A percentile compares a stretch with the other conserved stretches of the same genome.
Conservation (phyloP, 495 filamentous ascomycete species). For the Penicillium roqueforti region DNA sequence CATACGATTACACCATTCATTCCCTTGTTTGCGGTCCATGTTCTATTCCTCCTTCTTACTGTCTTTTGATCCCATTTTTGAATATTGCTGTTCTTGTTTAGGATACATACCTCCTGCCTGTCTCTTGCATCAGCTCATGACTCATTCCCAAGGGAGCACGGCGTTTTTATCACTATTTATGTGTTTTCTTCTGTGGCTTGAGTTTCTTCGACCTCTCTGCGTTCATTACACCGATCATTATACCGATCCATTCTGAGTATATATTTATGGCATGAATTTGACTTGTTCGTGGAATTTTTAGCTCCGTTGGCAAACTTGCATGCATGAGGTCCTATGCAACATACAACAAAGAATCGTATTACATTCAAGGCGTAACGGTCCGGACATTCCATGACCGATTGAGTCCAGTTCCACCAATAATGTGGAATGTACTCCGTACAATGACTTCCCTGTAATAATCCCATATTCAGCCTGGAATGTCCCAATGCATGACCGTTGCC, state of each 20-base stretch:
- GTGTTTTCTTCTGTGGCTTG: background rate
- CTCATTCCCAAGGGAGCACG: slow-evolving; percentile 16
- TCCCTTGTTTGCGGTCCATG: background rate
- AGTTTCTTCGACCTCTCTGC: background rate
- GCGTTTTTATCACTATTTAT: slow-evolving; percentile 15
- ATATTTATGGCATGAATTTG: background rate
- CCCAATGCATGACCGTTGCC: slow-evolving; percentile 17
- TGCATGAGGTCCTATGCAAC: background rate
- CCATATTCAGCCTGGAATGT: background rate
- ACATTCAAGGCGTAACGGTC: background rate
- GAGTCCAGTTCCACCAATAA: background rate
- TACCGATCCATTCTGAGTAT: background rate
- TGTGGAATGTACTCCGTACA: background rate
- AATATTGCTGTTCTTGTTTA: background rate
- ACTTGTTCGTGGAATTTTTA: background rate
- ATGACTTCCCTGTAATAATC: background rate
- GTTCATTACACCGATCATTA: background rate
- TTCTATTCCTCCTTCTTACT: background rate
- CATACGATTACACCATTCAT: slow-evolving; percentile 1
- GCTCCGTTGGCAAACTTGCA: background rate
- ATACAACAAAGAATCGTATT: background rate
- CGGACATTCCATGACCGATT: background rate
- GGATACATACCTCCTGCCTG: slow-evolving; percentile 4
- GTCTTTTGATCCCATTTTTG: background rate
- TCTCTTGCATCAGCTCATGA: slow-evolving; percentile 20